Evolutionary conservation across 169 alveolate genomes (phyloP), one percentile per base, ranked within the genome.

Genomic region (Plasmodium cynomolgi): DNA sequence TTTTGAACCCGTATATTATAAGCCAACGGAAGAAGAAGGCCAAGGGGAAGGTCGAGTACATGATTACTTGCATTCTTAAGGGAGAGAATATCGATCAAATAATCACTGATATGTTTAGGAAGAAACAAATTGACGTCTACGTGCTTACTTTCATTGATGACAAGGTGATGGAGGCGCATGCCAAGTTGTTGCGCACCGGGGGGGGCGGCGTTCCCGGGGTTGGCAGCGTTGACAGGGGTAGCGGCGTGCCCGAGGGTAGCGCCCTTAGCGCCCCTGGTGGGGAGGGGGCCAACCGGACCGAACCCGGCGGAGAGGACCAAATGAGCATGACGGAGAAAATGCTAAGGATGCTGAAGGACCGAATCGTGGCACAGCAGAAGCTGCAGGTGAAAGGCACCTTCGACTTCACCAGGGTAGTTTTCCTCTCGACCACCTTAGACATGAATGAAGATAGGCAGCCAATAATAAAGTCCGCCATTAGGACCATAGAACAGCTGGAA

Each of bases 131-230:
- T n/a, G 95, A 91, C 26, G 33, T 80, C 37, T 91, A 91, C 34
- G 91, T 91, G 20, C 83, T 91, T 31, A 91, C 95, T 6, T 91
- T 91, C 34, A 91, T 91, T 17, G 95, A 91, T 62, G 95, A 91
- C 44, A 91, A 91, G 83, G 82, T 91, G 7, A 81, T 91, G 9
- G 95, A 91, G 82, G 95, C 95, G 7, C 90, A 91, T 44, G 11
- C 95, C 34, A 91, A 91, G 37, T 83, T 81, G 71, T 15, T 58
- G 17, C 29, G 56, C 54, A 34, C 26, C 54, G 79, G 33, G 26
- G 8, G 71, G 31, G 20, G 23, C 29, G 54, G 11, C 2, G n/a
- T 44, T 11, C 1, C 3, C 8, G 13, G 6, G 23, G 54, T 13
- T 5, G 5, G n/a, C 41, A 1, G 1, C 1, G 34, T 23, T 5